A percentile compares a stretch with the other conserved stretches of the same genome.
Evolutionary conservation across 768 basidiomycete species (phyloP).

Genomic region (Gloeostereum incarnatum): DNA sequence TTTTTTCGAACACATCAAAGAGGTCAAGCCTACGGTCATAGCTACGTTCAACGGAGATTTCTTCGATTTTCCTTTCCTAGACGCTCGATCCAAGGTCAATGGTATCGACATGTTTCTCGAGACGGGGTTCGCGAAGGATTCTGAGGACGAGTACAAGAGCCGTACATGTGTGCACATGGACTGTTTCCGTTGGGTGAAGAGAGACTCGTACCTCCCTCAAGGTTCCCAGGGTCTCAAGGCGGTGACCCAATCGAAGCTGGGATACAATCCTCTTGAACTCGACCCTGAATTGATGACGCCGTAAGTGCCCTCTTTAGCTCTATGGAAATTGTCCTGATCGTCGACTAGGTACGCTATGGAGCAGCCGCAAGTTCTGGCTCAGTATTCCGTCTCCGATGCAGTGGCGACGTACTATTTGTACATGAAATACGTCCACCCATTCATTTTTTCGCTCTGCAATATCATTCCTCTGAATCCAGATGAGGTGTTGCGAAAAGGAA

Average conservation of each 20-base stretch:
- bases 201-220: constrained; percentile 97
- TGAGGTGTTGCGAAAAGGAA: constrained; percentile 93
- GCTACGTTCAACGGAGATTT: constrained; percentile 99
- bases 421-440: constrained; percentile 99
- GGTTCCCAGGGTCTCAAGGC: constrained; percentile 98
- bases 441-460: constrained; percentile 98
- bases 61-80: constrained; percentile 98
- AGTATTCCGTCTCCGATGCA: constrained; percentile 99
- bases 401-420: constrained; percentile 99
- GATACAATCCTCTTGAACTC: constrained; percentile 93
- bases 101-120: constrained; percentile 97
- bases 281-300: constrained; percentile 99
- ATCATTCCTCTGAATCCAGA: constrained; percentile 97
- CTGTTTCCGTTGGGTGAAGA: constrained; percentile 99
- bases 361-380: constrained; percentile 88
- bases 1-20: constrained; percentile 92
- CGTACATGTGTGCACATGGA: constrained; percentile 96
- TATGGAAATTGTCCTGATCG: constrained; percentile 2
- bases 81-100: constrained; percentile 73
- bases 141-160: constrained; percentile 93
- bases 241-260: constrained; percentile 91
- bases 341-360: constrained; percentile 81
- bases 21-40: constrained; percentile 92
- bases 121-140: constrained; percentile 86
- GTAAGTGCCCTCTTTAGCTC: constrained; percentile 36